These are phyloP conservation scores for Sordariomycetes sp. DNA, from an alignment of 2,329 filamentous ascomycete genomes.

Conservation along the genomic window DNA sequence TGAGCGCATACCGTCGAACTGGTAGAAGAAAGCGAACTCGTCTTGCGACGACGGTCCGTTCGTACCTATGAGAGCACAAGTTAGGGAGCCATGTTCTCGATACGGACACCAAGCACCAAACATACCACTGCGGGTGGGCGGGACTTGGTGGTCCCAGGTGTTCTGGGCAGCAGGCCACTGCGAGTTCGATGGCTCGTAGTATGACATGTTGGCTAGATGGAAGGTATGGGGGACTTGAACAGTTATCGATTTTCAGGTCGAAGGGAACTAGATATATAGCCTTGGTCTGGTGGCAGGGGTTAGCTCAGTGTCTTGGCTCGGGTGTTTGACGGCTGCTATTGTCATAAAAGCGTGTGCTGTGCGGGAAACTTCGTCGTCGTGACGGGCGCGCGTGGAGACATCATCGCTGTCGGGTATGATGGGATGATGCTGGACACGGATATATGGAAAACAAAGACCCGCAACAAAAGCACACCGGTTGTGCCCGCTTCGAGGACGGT, in stretches of 20 bases:
- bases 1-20: constrained; percentile 71
- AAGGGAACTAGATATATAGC: background rate
- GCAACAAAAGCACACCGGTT: background rate
- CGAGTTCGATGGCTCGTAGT: constrained; percentile 28
- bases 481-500: background rate
- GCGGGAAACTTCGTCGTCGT: background rate
- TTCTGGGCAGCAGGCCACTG: constrained; percentile 25
- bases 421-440: background rate
- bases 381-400: background rate
- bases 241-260: background rate
- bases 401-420: background rate
- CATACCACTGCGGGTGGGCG: constrained; percentile 24
- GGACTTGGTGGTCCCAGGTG: constrained; percentile 35
- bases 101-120: background rate
- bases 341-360: too few relatives aligned
- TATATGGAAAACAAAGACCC: background rate
- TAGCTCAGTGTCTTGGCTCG: background rate
- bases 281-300: background rate
- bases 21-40: constrained; percentile 73
- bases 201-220: constrained; percentile 24
- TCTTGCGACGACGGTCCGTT: constrained; percentile 66
- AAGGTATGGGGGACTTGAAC: background rate
- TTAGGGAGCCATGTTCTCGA: constrained; percentile 5
- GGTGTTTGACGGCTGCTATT: too few relatives aligned
- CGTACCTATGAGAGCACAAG: constrained; percentile 41